Evolutionary conservation across 352 stramenopile species (phyloP), one percentile per base, ranked within the genome.

Genomic region (Globisporangium solare): DNA sequence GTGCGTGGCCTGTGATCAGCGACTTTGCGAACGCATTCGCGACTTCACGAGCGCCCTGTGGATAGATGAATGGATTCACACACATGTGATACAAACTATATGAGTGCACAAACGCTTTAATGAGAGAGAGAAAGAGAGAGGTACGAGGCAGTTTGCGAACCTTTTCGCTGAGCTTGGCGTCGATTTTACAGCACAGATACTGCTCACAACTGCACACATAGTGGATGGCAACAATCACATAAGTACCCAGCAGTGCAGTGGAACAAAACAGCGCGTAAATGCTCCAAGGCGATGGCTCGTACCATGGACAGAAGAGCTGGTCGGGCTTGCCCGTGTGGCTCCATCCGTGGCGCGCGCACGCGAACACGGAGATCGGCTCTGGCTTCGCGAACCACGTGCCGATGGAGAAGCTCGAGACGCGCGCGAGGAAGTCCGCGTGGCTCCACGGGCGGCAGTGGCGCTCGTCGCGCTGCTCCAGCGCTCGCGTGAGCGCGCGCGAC

Each of bases 311-410:
- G 32, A 63, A 47, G 32, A 89, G 64, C 56, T 79, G 55, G 50
- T 89, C 76, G 6, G 60, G 40, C 22, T 53, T 56, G 7, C 15
- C 11, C 6, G 61, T 70, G 57, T 89, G 85, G 18, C 35, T 54
- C 76, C 76, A 89, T 14, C 79, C 79, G 56, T 76, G 56, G 27
- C 75, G 76, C 52, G 76, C 73, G 47, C 75, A 83, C 32, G 60
- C 67, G 21, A 88, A 72, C 11, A 63, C 63, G 31, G 51, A 72
- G 54, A 89, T 78, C 13, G 35, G 27, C 1, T 64, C 61, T 31
- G 76, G 79, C 45, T 89, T 89, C 17, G 74, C 79, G 32, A 86
- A 86, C 79, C 79, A 89, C 40, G 64, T 77, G 39, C 50, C 73
- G 46, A 83, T 76, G 22, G 56, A 63, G 56, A 86, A 89, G 49